A percentile compares a stretch with the other conserved stretches of the same genome.
These are phyloP conservation scores for Acacia acuminata DNA, from an alignment of 306 rosid genomes.

Conservation along the genomic window DNA sequence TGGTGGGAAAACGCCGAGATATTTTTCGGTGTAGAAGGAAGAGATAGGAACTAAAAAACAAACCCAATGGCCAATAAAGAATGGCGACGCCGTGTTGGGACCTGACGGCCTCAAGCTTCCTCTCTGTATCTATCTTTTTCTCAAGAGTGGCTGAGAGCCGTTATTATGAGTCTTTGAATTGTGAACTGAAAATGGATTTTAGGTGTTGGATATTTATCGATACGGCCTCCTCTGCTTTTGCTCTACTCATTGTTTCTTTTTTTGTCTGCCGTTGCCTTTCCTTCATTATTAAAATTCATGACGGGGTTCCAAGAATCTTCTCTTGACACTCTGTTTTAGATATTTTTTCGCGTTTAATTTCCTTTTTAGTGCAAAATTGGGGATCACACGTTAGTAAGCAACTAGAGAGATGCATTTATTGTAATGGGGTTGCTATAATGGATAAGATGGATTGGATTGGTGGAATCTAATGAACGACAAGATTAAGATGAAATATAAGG, in stretches of 20 bases:
- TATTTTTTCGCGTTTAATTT: not conserved
- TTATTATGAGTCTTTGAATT: not conserved
- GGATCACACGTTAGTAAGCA: not conserved
- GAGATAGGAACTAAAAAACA: not conserved
- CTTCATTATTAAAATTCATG: not conserved
- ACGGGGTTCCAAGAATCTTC: not conserved
- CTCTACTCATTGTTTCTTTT: not conserved
- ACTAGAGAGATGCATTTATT: not conserved
- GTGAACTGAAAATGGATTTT: not conserved
- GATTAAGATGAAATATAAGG: not conserved
- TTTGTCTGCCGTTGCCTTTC: not conserved
- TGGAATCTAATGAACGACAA: not conserved
- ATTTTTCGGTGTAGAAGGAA: not conserved
- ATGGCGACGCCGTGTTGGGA: not conserved
- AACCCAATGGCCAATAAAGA: not conserved
- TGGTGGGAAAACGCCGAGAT: not conserved
- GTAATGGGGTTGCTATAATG: not conserved
- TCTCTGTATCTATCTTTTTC: not conserved
- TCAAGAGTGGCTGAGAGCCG: not conserved
- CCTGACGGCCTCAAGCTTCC: not conserved
- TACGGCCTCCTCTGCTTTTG: not conserved
- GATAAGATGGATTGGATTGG: not conserved
- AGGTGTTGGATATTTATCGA: not conserved
- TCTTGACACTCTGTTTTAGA: not conserved
- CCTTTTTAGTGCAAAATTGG: too few relatives aligned